Conservation (phyloP, 2,329 filamentous ascomycete species). For the Chaetothyriales sp. region DNA sequence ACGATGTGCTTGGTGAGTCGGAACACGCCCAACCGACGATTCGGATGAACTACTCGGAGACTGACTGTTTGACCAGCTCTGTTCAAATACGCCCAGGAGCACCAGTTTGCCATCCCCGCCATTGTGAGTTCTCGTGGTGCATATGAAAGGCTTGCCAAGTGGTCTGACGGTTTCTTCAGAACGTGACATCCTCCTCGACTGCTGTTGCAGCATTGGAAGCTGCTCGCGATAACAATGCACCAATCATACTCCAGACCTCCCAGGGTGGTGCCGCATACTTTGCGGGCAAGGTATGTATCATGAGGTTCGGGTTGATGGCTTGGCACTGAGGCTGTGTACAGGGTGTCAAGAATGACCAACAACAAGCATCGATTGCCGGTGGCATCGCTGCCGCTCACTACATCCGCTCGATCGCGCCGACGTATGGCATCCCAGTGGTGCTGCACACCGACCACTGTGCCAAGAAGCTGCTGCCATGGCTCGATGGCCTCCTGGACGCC, state of each 20-base stretch:
- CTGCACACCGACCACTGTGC: slow-evolving; percentile 98
- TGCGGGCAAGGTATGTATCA: slow-evolving; percentile 54
- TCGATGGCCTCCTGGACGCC: slow-evolving; percentile 87
- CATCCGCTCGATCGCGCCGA: slow-evolving; percentile 72
- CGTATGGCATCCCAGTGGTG: slow-evolving; percentile 80
- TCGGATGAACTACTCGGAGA: slow-evolving; percentile 14
- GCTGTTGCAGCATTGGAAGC: slow-evolving; percentile 82
- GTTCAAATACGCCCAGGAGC: slow-evolving; percentile 79
- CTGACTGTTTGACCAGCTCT: slow-evolving; percentile 32
- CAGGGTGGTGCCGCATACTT: slow-evolving; percentile 92
- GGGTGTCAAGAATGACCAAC: slow-evolving; percentile 69
- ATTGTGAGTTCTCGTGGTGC: slow-evolving; percentile 36
- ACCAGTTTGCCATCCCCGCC: slow-evolving; percentile 77
- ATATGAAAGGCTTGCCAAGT: slow-evolving; percentile 9
- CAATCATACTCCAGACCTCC: slow-evolving; percentile 83
- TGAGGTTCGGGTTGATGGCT: background rate
- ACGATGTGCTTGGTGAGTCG: slow-evolving; percentile 40
- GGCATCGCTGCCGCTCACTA: slow-evolving; percentile 82
- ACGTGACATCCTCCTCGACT: slow-evolving; percentile 85
- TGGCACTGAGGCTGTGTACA: slow-evolving; percentile 12
- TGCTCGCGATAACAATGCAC: slow-evolving; percentile 77
- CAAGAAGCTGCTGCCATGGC: slow-evolving; percentile 97
- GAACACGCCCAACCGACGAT: background rate
- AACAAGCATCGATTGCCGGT: slow-evolving; percentile 77
- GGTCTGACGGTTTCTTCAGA: slow-evolving; percentile 30